Base-by-base conservation (phyloP, 2,329 filamentous ascomycete genomes). In the Davidsoniella virescens region DNA sequence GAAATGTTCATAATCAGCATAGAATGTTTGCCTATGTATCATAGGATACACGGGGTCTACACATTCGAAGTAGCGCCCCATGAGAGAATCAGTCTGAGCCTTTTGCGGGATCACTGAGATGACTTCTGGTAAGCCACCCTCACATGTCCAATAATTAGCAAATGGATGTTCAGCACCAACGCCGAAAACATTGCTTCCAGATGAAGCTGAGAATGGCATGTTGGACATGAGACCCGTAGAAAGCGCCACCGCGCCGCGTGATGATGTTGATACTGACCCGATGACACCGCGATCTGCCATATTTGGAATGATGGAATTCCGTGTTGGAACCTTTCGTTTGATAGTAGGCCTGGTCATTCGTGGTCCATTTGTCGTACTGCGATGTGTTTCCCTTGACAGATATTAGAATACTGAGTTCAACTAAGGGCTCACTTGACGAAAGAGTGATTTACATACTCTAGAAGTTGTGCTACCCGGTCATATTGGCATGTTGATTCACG, bases 21-120 rank as follows among this genome's bases (percentile, higher is more conserved):
- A 84, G 61, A 88, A 87, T 5, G 77, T 80, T 56, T 82, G 76
- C 8, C 79, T 73, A 58, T 88, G 79, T 16, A 88, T 72, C 75
- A 88, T 87, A 14, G 84, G 84, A 62, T 87, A 88, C 2, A 88
- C 78, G 0, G 84, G 82, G 59, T 88, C 84, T 45, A 88, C 82
- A 55, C 75, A 80, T 59, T 82, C 78, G 56, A 80, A 81, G 59
- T 82, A 82, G 38, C 75, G 70, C 46, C 63, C 67, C 36, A 82
- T 63, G 10, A 88, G 67, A 38, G 84, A 79, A 56, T 88, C 82
- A 49, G 82, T 81, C 62, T 87, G 83, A 7, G 80, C 65, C 64
- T 85, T 87, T 52, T 80, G 80, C 0, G 84, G 84, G 10, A 90
- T 67, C 3, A 87, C 82, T 1, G 75, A 78, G 41, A 87, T 78